Evolutionary conservation across 106 monocot species (phyloP).

Genomic region (Dendrobium nobile): DNA sequence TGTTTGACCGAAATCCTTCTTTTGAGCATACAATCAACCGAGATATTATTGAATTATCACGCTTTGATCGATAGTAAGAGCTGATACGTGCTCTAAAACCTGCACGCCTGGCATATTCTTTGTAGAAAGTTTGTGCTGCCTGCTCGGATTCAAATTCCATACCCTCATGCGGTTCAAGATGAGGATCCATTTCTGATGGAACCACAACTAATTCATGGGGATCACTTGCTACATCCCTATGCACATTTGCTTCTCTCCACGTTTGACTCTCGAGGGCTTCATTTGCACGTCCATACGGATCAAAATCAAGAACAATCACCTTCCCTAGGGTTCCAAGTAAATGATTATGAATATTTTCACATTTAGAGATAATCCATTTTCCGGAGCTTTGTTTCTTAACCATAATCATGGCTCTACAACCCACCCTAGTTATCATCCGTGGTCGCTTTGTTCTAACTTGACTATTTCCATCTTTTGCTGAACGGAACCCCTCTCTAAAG

Average conservation of each 20-base stretch:
- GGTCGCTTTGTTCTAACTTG: slow-evolving; percentile 33
- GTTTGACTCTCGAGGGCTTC: slow-evolving; percentile 28
- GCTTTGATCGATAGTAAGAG: slow-evolving; percentile 61
- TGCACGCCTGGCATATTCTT: slow-evolving; percentile 39
- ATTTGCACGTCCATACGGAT: slow-evolving; percentile 36
- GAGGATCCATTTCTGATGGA: no score
- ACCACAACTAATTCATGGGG: slow-evolving; percentile 15
- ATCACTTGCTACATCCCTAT: not conserved
- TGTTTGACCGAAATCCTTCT: slow-evolving; percentile 63
- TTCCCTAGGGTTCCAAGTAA: slow-evolving; percentile 24
- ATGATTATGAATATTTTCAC: slow-evolving; percentile 55
- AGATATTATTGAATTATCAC: slow-evolving; percentile 56
- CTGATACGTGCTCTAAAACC: slow-evolving; percentile 62
- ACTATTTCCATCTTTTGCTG: slow-evolving; percentile 25
- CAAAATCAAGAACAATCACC: slow-evolving; percentile 12
- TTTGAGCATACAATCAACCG: slow-evolving; percentile 65
- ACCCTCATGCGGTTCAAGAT: slow-evolving; percentile 33
- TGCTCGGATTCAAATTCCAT: slow-evolving; percentile 66
- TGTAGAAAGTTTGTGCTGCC: slow-evolving; percentile 46
- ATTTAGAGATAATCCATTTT: slow-evolving; percentile 52
- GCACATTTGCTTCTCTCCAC: slow-evolving; percentile 4
- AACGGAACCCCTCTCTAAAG: slow-evolving; percentile 44
- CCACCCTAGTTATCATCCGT: slow-evolving; percentile 40
- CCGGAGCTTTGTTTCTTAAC: slow-evolving; percentile 52
- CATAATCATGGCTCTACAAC: slow-evolving; percentile 68